Evolutionary conservation across 2,329 filamentous ascomycete species (phyloP), one percentile per base, ranked within the genome.

Genomic region (Fusarium sublunatum): DNA sequence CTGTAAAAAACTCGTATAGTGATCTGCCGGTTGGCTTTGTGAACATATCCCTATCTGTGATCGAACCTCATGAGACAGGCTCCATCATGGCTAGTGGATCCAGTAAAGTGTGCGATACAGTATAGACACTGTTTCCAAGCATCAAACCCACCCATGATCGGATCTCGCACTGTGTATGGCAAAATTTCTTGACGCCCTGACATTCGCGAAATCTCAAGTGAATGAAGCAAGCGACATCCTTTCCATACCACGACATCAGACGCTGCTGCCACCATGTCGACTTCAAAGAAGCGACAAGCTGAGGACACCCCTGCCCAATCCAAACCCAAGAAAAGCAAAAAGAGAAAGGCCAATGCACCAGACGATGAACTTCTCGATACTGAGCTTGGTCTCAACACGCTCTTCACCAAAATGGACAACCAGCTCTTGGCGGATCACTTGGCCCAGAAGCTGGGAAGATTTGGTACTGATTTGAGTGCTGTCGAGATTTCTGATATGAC

Each of bases 401-500:
- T 91, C 4, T 91, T 97, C 73, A 86, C 88, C 40, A 86, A 87
- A 59, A 93, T 97, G 89, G 92, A 97, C 75, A 89, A 87, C 58
- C 86, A 89, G 65, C 82, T 97, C 38, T 80, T 97, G 42, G 91
- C 93, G 2, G 94, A 97, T 74, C 88, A 97, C 74, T 82, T 97
- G 61, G 91, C 91, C 7, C 89, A 95, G 72, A 87, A 91, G 72
- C 89, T 91, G 49, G 87, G 85, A 64, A 85, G 90, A 24, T 96
- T 94, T 72, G 91, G 92, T 50, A 87, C 86, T 26, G 90, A 97
- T 48, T 76, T 97, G 70, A 97, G 91, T 68, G 81, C 88, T 1
- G 85, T 98, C 36, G 95, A 99, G 77, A 80, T 96, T 29, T 89
- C 91, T 53, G 93, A 97, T 73, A 81, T 92, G 71, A 88, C 91